Percentiles rank a stretch among this genome's conserved stretches.
Evolutionary conservation across 805 yeast genomes (phyloP).

Genomic region (Candida chauliodis): DNA sequence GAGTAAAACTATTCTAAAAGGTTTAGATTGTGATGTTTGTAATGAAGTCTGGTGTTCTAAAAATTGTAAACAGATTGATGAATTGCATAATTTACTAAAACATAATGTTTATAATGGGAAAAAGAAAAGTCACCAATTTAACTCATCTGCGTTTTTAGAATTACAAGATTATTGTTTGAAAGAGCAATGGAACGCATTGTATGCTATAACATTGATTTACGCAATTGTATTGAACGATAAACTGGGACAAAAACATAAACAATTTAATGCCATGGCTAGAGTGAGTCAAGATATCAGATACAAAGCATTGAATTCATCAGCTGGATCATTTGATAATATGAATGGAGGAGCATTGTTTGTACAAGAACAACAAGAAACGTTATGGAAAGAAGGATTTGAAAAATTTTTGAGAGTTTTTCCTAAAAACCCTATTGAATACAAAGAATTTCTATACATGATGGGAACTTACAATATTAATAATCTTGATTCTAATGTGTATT

Average conservation of each 20-base stretch:
- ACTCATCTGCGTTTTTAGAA: conserved; percentile 47
- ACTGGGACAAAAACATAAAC: conserved; percentile 35
- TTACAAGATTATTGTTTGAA: conserved; percentile 61
- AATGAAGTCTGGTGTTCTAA: conserved; percentile 68
- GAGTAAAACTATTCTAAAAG: conserved; percentile 33
- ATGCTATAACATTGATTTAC: conserved; percentile 56
- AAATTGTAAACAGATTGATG: conserved; percentile 54
- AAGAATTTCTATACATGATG: conserved; percentile 55
- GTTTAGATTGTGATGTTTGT: conserved; percentile 66
- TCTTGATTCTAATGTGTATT: conserved; percentile 58
- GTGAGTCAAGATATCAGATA: conserved; percentile 66
- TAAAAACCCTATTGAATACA: conserved; percentile 33
- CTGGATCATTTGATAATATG: conserved; percentile 49
- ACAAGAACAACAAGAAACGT: conserved; percentile 50
- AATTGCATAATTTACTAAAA: conserved; percentile 52
- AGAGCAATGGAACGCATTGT: conserved; percentile 67
- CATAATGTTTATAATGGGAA: conserved; percentile 42
- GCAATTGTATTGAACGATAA: conserved; percentile 45
- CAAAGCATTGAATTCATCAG: conserved; percentile 53
- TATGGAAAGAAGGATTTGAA: conserved; percentile 59
- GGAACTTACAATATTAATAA: conserved; percentile 78
- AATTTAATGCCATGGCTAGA: conserved; percentile 61
- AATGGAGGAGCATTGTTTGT: conserved; percentile 53
- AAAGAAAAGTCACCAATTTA: conserved; percentile 34
- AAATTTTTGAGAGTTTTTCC: conserved; percentile 51